Evolutionary conservation across 148 eudicot species (phyloP), one percentile per base, ranked within the genome.

Genomic region (Euryodendron excelsum): DNA sequence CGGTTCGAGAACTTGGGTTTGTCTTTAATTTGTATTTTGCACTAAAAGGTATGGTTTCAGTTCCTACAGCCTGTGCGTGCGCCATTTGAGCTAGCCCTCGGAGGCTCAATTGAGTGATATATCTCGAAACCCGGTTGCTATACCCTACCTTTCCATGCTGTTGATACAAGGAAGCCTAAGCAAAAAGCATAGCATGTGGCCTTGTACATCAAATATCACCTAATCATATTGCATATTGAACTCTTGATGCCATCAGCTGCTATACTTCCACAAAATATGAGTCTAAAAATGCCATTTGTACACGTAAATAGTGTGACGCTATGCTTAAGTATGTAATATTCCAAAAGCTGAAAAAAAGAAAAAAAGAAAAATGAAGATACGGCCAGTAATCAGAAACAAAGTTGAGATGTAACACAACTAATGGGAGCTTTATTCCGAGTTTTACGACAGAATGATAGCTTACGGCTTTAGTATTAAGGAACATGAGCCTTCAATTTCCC

Each of bases 401-500:
- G 44, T 78, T 72, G 34, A 58, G 20, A 47, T 1, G 23, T 28
- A 47, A 47, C 23, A 48, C 60, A 67, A 20, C 47, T 41, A 48
- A 21, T 17, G 39, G 21, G 79, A 77, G 69, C 79, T 65, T 63
- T 30, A 67, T 59, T 76, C 67, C 50, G 21, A 66, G 72, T 58
- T 50, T 15, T 41, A 41, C 69, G 61, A 33, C 39, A 45, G 59
- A 75, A 44, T 30, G 70, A 63, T 48, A 25, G 56, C 79, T 50
- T 34, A 65, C 33, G 65, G 58, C 60, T 63, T 63, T 48, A 28
- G 72, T 21, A 50, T 27, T 50, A 65, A 64, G 15, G 69, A 64
- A 33, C 36, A 21, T 63, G 31, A 64, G 61, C 72, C 31, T 21
- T 36, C 5, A 23, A 77, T 65, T 28, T 18, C 55, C 47, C 45